Base-by-base conservation (phyloP, 208 protist species). In the Leishmania tarentolae region DNA sequence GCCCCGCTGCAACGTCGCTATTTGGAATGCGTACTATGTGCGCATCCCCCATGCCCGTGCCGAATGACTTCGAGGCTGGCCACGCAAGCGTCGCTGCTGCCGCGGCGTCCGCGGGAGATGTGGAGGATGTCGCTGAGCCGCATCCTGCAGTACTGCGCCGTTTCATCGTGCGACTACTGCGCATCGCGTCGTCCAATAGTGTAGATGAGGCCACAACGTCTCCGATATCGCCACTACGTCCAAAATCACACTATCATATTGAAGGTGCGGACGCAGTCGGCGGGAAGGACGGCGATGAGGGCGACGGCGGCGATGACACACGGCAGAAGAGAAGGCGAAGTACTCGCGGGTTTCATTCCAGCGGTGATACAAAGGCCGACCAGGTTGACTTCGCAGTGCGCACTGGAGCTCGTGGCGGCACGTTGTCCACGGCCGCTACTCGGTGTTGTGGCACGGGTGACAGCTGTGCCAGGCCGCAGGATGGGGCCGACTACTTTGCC, bases 141-240 rank as follows among this genome's bases (percentile, higher is more conserved):
- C 75, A 86, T 63, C 85, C 85, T 42, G 79, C 79, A 31, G 75
- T 82, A 73, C 75, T 81, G 70, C 81, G 82, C 7, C 85, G 85
- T 65, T 88, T 86, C 52, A 80, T 88, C 31, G 79, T 75, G 15
- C 79, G 79, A 46, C 81, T 88, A 46, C 59, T 88, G n/a, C 73
- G 85, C 56, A 83, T 83, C 19, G 85, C 85, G 31, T 69, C 83
- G 9, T 52, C 75, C 47, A 81, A 74, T 53, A 56, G 52, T 28
- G 28, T 46, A n/a, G 80, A 81, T 37, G 71, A 1, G 21, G 8
- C 66, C 13, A 44, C 21, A 15, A 63, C 77, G 53, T 44, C 37
- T 17, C 68, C 74, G 3, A 79, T 24, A 7, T 59, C 71, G 13
- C 80, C 82, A 35, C 78, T 44, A 56, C 75, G 63, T 21, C 78